phyloP scores from a whole-genome alignment of 2,329 filamentous ascomycete species.

The Lachnellula cervina region DNA sequence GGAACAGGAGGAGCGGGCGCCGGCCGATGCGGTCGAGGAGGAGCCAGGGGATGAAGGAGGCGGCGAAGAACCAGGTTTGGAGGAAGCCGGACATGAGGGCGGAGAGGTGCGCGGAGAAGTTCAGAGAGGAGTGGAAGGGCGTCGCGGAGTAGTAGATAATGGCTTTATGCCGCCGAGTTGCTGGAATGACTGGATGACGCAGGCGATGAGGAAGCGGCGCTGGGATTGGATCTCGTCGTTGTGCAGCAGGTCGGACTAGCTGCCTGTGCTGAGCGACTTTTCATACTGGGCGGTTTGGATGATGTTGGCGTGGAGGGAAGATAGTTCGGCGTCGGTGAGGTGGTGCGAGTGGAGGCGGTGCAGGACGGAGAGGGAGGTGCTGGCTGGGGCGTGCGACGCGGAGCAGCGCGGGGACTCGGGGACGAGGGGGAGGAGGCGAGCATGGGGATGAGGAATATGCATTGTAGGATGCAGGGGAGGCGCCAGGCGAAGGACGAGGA shows the following conservation, averaged over 20 bases:
- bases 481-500: slow-evolving; percentile 48
- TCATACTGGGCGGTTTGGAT: slow-evolving; percentile 32
- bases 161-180: slow-evolving; percentile 42
- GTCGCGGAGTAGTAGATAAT: slow-evolving; percentile 41
- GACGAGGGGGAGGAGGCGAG: slow-evolving; percentile 45
- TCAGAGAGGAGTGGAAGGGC: slow-evolving; percentile 42
- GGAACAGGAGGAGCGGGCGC: slow-evolving; percentile 63
- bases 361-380: slow-evolving; percentile 39
- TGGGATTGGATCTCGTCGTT: slow-evolving; percentile 38
- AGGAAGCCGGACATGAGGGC: slow-evolving; percentile 49
- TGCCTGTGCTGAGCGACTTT: slow-evolving; percentile 31
- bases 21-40: slow-evolving; percentile 55
- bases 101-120: slow-evolving; percentile 39
- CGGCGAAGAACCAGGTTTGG: slow-evolving; percentile 43
- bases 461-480: slow-evolving; percentile 55
- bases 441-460: slow-evolving; percentile 55
- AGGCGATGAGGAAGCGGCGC: slow-evolving; percentile 46
- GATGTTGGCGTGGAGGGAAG: slow-evolving; percentile 30
- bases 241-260: slow-evolving; percentile 23
- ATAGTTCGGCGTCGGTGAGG: slow-evolving; percentile 22
- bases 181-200: slow-evolving; percentile 46
- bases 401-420: slow-evolving; percentile 48
- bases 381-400: slow-evolving; percentile 36
- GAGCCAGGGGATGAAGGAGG: slow-evolving; percentile 36
- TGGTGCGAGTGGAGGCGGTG: slow-evolving; percentile 45